Conservation (phyloP, 2,329 filamentous ascomycete genomes). For the Nigrograna mackinnonii region DNA sequence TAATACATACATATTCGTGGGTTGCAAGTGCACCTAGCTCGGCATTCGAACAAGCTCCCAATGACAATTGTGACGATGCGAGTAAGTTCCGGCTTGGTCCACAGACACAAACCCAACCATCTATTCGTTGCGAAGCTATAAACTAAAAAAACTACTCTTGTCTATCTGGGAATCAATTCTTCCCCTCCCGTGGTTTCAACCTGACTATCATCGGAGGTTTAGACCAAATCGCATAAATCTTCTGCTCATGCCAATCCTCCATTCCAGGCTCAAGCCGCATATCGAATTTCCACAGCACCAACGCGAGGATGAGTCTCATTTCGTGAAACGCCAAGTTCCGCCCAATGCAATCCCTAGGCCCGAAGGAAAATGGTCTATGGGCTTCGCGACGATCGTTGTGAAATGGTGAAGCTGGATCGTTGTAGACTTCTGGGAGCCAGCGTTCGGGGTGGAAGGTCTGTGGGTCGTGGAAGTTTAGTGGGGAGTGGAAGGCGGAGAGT, state of each 20-base stretch:
- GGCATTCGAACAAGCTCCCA: too few relatives aligned
- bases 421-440: too few relatives aligned
- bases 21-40: too few relatives aligned
- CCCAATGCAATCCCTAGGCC: slow-evolving; percentile 24
- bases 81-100: too few relatives aligned
- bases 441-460: slow-evolving; percentile 27
- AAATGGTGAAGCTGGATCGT: slow-evolving; percentile 18
- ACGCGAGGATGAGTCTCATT: slow-evolving; percentile 20
- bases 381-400: slow-evolving; percentile 12
- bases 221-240: slow-evolving; percentile 34
- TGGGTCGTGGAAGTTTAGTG: slow-evolving; percentile 22
- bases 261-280: slow-evolving; percentile 6
- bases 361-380: slow-evolving; percentile 21
- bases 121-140: too few relatives aligned
- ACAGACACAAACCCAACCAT: too few relatives aligned
- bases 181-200: too few relatives aligned
- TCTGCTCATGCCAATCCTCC: slow-evolving; percentile 18
- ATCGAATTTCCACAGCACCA: slow-evolving; percentile 20
- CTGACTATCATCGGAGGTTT: slow-evolving; percentile 21
- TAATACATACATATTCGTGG: too few relatives aligned
- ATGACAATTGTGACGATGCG: too few relatives aligned
- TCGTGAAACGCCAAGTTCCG: slow-evolving; percentile 33
- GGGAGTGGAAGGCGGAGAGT: slow-evolving; percentile 15
- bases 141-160: too few relatives aligned
- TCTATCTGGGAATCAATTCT: too few relatives aligned